These are phyloP conservation scores for Fraxinus velutina DNA, from an alignment of 305 asterid species.

Conservation along the genomic window DNA sequence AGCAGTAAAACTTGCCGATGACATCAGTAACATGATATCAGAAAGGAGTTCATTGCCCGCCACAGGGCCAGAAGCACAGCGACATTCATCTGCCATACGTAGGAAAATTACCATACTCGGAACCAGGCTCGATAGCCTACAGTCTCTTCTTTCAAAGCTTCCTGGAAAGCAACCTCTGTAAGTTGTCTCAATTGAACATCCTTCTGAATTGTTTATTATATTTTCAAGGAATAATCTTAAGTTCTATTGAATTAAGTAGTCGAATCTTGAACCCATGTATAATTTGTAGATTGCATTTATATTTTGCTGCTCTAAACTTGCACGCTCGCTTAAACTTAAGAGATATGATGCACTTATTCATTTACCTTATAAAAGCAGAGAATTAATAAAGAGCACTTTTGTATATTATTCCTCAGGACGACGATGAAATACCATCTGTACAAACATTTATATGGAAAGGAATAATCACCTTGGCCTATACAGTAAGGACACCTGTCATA, in stretches of 20 bases:
- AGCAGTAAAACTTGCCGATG: constrained; percentile 82
- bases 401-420: not conserved
- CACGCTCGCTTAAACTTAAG: not conserved
- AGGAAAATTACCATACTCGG: constrained; percentile 88
- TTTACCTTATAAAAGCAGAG: not conserved
- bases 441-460: not conserved
- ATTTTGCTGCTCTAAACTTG: not conserved
- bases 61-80: constrained; percentile 78
- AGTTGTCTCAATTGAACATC: constrained; percentile 30
- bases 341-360: not conserved
- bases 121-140: constrained; percentile 76
- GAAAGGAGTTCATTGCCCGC: constrained; percentile 67
- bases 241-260: not conserved
- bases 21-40: constrained; percentile 78
- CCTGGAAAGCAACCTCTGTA: constrained; percentile 70
- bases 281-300: not conserved
- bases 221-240: not conserved
- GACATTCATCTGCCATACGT: constrained; percentile 78
- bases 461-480: not conserved
- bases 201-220: not conserved
- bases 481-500: not conserved
- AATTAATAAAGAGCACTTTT: not conserved
- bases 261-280: not conserved
- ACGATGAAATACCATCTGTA: not conserved
- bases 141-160: constrained; percentile 57